Base-by-base conservation (phyloP, 306 rosid species). In the Pachyrhizus erosus region DNA sequence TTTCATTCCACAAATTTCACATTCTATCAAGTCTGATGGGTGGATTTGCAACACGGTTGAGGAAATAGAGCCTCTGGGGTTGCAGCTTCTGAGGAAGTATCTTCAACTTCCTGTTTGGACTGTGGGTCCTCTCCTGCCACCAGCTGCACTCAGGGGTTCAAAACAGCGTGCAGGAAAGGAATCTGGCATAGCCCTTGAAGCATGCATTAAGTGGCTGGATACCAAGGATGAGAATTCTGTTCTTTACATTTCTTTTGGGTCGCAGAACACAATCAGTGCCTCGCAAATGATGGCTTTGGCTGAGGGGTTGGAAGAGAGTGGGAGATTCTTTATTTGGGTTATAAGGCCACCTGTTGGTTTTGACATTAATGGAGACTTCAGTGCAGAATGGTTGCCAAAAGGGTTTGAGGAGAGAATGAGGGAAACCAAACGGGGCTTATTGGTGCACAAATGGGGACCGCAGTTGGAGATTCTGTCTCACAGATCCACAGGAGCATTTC, bases 371-470 rank as follows among this genome's bases (percentile, higher is more conserved):
- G 89, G 84, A 18, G 97, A 80, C 27, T 87, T 92, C 67, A 57
- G 26, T 54, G 70, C 18, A 15, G 86, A 92, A 31, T 91, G 96
- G 98, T 83, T 92, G 18, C 98, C 97, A 5, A 40, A 60, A 67
- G 87, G 90, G 37, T 92, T 89, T 70, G 93, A 90, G 77, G 91
- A 92, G 51, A 84, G 97, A 52, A 81, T 87, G 80, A 84, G 42
- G 20, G 76, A 31, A 20, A 78, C 33, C 17, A 85, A 88, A 4
- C 66, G 20, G 18, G 95, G 97, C 0, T 29, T 94, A 17, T 4
- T 92, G 23, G 88, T 94, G 52, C 81, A 84, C 5, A 87, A 87
- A 13, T 94, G 98, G 97, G 97, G 93, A 7, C 97, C 97, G 8
- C 97, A 92, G 7, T 65, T 90, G 90, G 97, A 91, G 78, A 94